phyloP scores from a whole-genome alignment of 2,329 filamentous ascomycete species.

The Cercospora sesami region DNA sequence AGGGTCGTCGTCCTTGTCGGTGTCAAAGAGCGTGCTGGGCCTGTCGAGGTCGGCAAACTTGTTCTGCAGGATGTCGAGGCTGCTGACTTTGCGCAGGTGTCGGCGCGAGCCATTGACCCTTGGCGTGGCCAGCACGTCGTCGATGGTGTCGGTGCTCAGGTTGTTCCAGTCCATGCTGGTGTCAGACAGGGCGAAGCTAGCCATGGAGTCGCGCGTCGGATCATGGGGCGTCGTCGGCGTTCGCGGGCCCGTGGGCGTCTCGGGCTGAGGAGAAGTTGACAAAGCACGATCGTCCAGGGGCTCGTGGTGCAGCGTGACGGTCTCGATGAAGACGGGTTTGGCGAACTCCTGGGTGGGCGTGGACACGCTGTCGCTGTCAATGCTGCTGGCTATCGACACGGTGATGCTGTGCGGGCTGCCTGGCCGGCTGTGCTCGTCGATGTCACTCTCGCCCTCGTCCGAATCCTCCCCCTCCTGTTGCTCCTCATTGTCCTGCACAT shows the following conservation, averaged over 20 bases:
- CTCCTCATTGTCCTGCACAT: neutral
- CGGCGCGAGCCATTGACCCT: slow-evolving; percentile 29
- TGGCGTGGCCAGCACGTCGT: slow-evolving; percentile 37
- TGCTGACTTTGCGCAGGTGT: slow-evolving; percentile 37
- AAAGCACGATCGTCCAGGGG: slow-evolving; percentile 20
- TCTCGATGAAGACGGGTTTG: slow-evolving; percentile 26
- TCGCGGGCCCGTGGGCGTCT: slow-evolving; percentile 22
- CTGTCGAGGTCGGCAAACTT: slow-evolving; percentile 31
- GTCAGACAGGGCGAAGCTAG: slow-evolving; percentile 36
- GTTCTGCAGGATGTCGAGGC: slow-evolving; percentile 38
- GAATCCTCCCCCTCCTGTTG: neutral
- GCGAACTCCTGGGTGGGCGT: slow-evolving; percentile 22
- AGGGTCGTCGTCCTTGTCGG: slow-evolving; percentile 24
- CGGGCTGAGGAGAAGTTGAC: slow-evolving; percentile 21
- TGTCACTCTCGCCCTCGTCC: neutral
- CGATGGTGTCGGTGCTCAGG: slow-evolving; percentile 34
- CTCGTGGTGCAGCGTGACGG: slow-evolving; percentile 27
- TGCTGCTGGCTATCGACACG: slow-evolving; percentile 10
- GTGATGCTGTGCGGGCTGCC: slow-evolving; percentile 2
- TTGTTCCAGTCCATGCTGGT: slow-evolving; percentile 38
- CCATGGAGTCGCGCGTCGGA: slow-evolving; percentile 34
- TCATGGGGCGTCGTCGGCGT: slow-evolving; percentile 27
- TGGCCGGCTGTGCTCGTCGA: slow-evolving; percentile 5
- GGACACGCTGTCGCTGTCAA: slow-evolving; percentile 14
- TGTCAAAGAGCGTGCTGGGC: slow-evolving; percentile 38